Evolutionary conservation across 495 filamentous ascomycete species (phyloP), one percentile per base, ranked within the genome.

Genomic region (Cladorrhinum samala): DNA sequence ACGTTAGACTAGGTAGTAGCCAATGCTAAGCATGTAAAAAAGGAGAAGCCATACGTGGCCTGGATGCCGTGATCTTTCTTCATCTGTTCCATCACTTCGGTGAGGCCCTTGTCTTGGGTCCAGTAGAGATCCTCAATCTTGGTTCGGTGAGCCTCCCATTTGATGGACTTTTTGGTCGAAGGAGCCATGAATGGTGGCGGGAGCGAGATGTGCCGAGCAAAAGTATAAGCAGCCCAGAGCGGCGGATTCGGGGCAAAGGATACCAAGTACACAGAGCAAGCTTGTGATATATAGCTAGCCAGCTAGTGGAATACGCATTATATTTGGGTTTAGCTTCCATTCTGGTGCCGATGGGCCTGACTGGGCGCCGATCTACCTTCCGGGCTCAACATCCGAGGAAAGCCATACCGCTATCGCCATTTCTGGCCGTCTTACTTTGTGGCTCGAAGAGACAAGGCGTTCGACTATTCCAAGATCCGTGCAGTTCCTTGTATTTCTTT

Each of bases 11-110:
- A 36, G 1, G 2, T 13, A 9, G 14, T 33, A 16, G 3, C 17
- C 13, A 20, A 30, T 0, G 14, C 4, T 21, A 24, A 7, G 17
- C 9, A 1, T 2, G 13, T 43, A 2, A n/a, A 17, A 18, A 25
- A 50, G 9, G 17, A 8, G 23, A 11, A 6, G 8, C 39, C 52
- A 11, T 50, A 68, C 68, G 48, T 60, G 2, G 60, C 66, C 0
- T 14, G 16, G 8, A 70, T 64, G 11, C 43, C 49, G 27, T 65
- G 13, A 1, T 47, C 21, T 1, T 27, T 16, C 1, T 41, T 23
- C 67, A 70, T 65, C 0, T 41, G 52, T 18, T 57, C 30, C 23
- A 60, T 58, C 9, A 70, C 59, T n/a, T 64, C 51, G 0, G 42
- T n/a, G 6, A 67, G 55, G 4, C 46, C 16, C 39, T 43, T 54